Evolutionary conservation across 2,329 filamentous ascomycete species (phyloP), one percentile per base, ranked within the genome.

Genomic region (Xylaria sp.): DNA sequence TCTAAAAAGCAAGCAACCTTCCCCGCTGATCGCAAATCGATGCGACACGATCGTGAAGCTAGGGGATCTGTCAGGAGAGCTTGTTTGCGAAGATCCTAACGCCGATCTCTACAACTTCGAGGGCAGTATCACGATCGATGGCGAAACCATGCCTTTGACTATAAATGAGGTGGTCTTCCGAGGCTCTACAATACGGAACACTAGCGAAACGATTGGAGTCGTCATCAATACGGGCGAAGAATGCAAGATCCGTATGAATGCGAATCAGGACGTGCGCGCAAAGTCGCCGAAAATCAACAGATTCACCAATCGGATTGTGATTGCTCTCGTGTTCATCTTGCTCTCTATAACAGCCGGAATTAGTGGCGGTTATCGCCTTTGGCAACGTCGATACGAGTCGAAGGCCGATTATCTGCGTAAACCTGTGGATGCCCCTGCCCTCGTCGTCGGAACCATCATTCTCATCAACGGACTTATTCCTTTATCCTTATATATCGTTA

Each of bases 401-500:
- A 77, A 84, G 14, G 86, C 91, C 1, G 96, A 90, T 88, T 97
- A 96, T 72, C 79, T 97, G 3, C 78, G 86, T 56, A 89, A 91
- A 0, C 83, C 81, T 4, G 91, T 97, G 12, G 82, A 86, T 0
- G 91, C 91, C 69, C 86, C 92, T 66, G 88, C 93, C 25, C 92
- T 96, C 62, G 88, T 97, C 67, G 88, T 94, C 19, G 93, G 92
- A 0, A 97, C 92, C 73, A 87, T 96, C 69, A 97, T 98, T 78
- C 94, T 97, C 87, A 96, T 96, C 78, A 98, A 97, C 76, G 97
- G 94, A 40, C 87, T 97, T 78, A 94, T 97, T 61, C 94, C 94
- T 0, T 84, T 98, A 12, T 92, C 92, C 0, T 83, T 98, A 0
- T 98, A 97, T 69, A 92, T 98, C 69, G 95, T 89, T 74, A 82